phyloP scores from a whole-genome alignment of 495 filamentous ascomycete species.

The Aspergillus diversus region DNA sequence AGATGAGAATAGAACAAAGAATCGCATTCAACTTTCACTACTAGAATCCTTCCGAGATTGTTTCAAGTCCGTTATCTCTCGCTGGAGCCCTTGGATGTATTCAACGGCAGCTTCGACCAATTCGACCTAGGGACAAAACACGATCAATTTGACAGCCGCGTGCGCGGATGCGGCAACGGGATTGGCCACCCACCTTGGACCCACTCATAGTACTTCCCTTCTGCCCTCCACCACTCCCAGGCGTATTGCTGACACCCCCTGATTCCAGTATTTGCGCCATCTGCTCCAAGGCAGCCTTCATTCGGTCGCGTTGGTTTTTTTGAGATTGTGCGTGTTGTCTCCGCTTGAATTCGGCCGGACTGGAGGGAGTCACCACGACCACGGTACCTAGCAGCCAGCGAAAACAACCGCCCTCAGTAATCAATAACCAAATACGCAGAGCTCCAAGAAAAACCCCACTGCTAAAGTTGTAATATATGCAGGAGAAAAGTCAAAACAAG shows the following conservation, averaged over 20 bases:
- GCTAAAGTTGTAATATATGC: neutral
- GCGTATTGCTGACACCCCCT: conserved; percentile 10
- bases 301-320: conserved; percentile 24
- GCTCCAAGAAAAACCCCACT: neutral
- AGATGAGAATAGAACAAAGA: neutral
- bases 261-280: conserved; percentile 21
- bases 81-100: conserved; percentile 23
- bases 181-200: conserved; percentile 24
- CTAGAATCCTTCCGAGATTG: neutral
- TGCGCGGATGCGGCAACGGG: neutral
- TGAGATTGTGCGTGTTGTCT: conserved; percentile 24
- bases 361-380: conserved; percentile 9
- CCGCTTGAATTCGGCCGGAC: conserved; percentile 18
- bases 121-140: conserved; percentile 12
- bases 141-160: neutral
- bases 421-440: neutral
- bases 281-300: conserved; percentile 23
- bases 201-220: conserved; percentile 7
- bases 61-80: conserved; percentile 11
- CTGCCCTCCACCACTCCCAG: neutral
- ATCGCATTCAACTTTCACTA: conserved; percentile 2
- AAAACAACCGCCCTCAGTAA: neutral
- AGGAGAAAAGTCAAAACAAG: too few relatives aligned
- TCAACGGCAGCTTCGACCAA: conserved; percentile 23
- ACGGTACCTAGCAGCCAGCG: neutral